Percentiles rank a stretch among this genome's conserved stretches.
Conservation (phyloP, 805 yeast genomes). For the Candida krabiensis region DNA sequence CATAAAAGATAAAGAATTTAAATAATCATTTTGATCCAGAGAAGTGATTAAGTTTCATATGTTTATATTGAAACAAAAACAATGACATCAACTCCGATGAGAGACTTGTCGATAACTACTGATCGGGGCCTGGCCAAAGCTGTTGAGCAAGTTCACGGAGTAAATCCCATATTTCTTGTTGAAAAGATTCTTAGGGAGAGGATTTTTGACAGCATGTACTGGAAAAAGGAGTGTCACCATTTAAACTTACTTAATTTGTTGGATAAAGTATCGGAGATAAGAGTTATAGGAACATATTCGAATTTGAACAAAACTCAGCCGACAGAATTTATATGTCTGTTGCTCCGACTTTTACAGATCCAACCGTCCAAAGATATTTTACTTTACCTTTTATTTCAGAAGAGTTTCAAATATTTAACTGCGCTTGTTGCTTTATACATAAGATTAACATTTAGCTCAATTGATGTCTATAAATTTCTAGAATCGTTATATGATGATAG, state of each 20-base stretch:
- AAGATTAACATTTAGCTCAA: constrained; percentile 46
- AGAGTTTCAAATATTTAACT: constrained; percentile 74
- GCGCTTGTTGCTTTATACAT: constrained; percentile 68
- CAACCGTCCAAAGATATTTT: constrained; percentile 64
- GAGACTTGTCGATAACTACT: constrained; percentile 22
- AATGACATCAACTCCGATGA: too few relatives aligned
- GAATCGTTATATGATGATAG: constrained; percentile 63
- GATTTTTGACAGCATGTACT: constrained; percentile 55
- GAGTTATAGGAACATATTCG: constrained; percentile 48
- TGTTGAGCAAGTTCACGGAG: constrained; percentile 38
- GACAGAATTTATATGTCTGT: constrained; percentile 70
- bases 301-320: constrained; percentile 52
- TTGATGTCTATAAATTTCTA: constrained; percentile 47
- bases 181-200: constrained; percentile 60
- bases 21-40: too few relatives aligned
- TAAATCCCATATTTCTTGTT: constrained; percentile 49
- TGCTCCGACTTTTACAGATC: constrained; percentile 74
- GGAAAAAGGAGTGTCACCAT: constrained; percentile 56
- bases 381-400: constrained; percentile 53
- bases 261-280: constrained; percentile 42
- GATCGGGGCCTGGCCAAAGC: constrained; percentile 37
- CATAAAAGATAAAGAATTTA: too few relatives aligned
- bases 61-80: too few relatives aligned
- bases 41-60: too few relatives aligned
- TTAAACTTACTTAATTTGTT: constrained; percentile 43